These are phyloP conservation scores for Aspergillus haitiensis DNA, from an alignment of 495 filamentous ascomycete species.

Conservation along the genomic window DNA sequence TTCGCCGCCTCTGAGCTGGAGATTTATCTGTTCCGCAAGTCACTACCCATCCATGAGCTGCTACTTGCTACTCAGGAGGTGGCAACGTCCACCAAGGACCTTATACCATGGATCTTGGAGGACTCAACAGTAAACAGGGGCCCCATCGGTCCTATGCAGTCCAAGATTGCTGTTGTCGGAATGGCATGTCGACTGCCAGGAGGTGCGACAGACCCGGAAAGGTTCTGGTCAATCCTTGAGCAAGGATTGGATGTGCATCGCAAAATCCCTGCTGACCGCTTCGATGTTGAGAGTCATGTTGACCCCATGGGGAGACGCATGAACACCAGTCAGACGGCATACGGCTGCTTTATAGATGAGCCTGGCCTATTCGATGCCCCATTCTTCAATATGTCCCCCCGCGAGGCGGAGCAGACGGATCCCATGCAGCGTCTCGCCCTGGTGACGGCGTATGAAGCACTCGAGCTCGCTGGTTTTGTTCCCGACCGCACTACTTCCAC, in stretches of 20 bases:
- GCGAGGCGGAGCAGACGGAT: conserved; percentile 26
- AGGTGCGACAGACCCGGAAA: conserved; percentile 28
- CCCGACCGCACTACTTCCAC: conserved; percentile 23
- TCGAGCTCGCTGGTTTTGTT: conserved; percentile 36
- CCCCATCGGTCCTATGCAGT: conserved; percentile 24
- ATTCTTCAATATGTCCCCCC: conserved; percentile 41
- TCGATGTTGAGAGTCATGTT: conserved; percentile 42
- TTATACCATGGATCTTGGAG: conserved; percentile 11
- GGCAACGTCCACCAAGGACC: conserved; percentile 11
- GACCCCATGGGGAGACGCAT: conserved; percentile 41
- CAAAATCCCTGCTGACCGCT: conserved; percentile 24
- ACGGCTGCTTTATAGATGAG: conserved; percentile 36
- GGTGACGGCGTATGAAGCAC: conserved; percentile 40
- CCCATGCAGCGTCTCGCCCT: conserved; percentile 36
- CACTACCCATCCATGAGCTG: conserved; percentile 17
- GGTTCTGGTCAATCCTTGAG: conserved; percentile 42
- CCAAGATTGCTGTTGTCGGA: conserved; percentile 42
- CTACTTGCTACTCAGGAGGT: conserved; percentile 4
- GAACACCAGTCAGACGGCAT: conserved; percentile 38
- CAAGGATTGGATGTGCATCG: conserved; percentile 35
- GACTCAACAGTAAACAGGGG: not conserved
- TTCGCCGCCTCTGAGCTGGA: conserved; percentile 23
- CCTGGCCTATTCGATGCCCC: conserved; percentile 38
- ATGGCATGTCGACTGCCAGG: conserved; percentile 43
- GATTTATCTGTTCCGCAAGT: conserved; percentile 13